Evolutionary conservation across 345 rosid genomes (phyloP).

Genomic region (Kernera saxatilis): DNA sequence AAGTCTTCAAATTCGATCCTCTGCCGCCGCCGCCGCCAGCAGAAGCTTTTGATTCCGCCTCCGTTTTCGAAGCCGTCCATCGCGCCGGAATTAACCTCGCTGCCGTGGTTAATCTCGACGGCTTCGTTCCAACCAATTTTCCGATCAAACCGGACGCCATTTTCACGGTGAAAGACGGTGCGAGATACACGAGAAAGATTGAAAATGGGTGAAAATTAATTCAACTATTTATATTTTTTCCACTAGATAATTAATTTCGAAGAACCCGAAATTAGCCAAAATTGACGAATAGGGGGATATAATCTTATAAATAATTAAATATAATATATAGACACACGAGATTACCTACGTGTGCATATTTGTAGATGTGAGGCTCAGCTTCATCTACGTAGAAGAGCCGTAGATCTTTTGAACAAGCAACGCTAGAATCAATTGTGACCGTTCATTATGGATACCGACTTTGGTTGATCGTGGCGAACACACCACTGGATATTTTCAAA

Average conservation of each 20-base stretch:
- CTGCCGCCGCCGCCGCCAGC: constrained; percentile 18
- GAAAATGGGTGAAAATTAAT: neutral
- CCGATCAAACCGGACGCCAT: constrained; percentile 59
- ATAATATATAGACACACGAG: neutral
- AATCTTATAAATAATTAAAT: neutral
- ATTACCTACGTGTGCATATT: constrained; percentile 11
- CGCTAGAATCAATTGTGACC: neutral
- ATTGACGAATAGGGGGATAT: neutral
- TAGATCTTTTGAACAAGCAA: constrained; percentile 13
- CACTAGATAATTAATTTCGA: neutral
- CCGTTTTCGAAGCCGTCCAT: constrained; percentile 43
- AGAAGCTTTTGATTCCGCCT: constrained; percentile 28
- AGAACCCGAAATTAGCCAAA: neutral
- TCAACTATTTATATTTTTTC: neutral
- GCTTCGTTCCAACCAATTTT: constrained; percentile 29
- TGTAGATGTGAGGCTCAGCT: constrained; percentile 18
- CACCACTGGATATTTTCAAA: constrained; percentile 22
- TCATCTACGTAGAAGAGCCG: constrained; percentile 29
- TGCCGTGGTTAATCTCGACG: constrained; percentile 22
- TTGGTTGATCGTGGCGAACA: constrained; percentile 11
- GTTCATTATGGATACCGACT: constrained; percentile 18
- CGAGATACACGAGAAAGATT: neutral
- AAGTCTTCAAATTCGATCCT: constrained; percentile 45
- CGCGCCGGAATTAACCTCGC: constrained; percentile 39
- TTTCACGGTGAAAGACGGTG: neutral